phyloP scores from a whole-genome alignment of 1,139 yeast species.

The Scheffersomyces titani region DNA sequence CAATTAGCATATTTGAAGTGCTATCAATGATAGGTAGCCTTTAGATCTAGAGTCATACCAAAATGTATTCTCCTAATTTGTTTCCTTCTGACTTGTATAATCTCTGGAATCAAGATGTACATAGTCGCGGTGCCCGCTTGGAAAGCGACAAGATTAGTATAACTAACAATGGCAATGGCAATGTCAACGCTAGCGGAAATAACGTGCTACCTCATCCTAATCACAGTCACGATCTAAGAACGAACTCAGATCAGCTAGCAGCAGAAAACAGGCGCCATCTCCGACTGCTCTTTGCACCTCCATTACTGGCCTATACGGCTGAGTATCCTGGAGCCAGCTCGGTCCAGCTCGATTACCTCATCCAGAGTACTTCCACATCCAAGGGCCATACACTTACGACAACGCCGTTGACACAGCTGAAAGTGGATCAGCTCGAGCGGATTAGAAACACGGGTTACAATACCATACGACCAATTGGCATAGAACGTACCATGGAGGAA shows the following conservation, averaged over 20 bases:
- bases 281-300: conserved; percentile 45
- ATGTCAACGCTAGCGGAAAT: not conserved
- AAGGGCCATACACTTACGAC: conserved; percentile 1
- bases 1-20: not conserved
- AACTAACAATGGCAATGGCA: conserved; percentile 1
- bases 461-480: conserved; percentile 55
- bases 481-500: conserved; percentile 55
- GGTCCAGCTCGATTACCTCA: conserved; percentile 32
- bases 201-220: not conserved
- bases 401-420: conserved; percentile 34
- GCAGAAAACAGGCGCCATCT: conserved; percentile 22
- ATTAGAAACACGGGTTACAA: conserved; percentile 51
- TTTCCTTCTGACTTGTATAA: conserved; percentile 46
- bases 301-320: conserved; percentile 54
- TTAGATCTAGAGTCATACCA: not conserved
- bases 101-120: conserved; percentile 34
- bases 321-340: conserved; percentile 50
- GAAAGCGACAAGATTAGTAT: not conserved
- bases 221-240: conserved; percentile 1
- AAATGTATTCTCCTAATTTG: conserved; percentile 49
- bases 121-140: not conserved
- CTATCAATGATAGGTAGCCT: not conserved
- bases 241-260: conserved; percentile 8
- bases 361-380: conserved; percentile 19
- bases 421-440: conserved; percentile 41